Evolutionary conservation across 2,329 filamentous ascomycete species (phyloP), one percentile per base, ranked within the genome.

Genomic region (Claviceps sp.): DNA sequence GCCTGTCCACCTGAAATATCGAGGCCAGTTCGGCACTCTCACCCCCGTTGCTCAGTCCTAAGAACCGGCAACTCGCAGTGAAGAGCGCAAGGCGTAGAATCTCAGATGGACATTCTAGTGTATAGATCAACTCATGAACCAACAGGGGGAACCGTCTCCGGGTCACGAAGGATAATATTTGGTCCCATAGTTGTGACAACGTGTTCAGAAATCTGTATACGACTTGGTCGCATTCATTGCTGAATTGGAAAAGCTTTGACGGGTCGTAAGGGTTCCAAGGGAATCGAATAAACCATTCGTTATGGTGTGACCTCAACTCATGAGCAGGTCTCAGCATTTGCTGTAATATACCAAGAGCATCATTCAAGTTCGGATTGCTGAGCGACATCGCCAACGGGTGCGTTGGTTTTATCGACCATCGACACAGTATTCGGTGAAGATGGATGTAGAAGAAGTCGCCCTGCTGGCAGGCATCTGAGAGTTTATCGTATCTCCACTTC

Each of bases 341-440:
- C 23, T 51, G 36, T 17, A 51, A 46, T 14, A 11, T 14, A 47
- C 45, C 22, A 47, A 66, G 61, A 23, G 58, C 56, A 39, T 40
- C 5, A 52, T 64, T 60, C 20, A 65, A 26, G 11, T 43, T 26
- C 3, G 39, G 29, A 14, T 51, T 48, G 3, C 34, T 40, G 13
- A 57, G 5, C 34, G 47, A 36, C 14, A 67, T 14, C 34, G 20
- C 56, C 5, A 57, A n/a, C 5, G 34, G 57, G 45, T 69, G 61
- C 1, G 66, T 63, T 13, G 73, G 59, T 3, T 71, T 54, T 13
- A 49, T 58, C 17, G 72, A 73, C 73, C 76, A 79, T 20, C 76
- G 60, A 60, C 81, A 85, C 62, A 79, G 82, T 2, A 84, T 53
- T 60, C 86, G 83, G 60, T 86, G 83, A 13, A 86, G 61, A 5